Base-by-base conservation (phyloP, 164 flowering plant genomes). In the Dillenia turbinata region DNA sequence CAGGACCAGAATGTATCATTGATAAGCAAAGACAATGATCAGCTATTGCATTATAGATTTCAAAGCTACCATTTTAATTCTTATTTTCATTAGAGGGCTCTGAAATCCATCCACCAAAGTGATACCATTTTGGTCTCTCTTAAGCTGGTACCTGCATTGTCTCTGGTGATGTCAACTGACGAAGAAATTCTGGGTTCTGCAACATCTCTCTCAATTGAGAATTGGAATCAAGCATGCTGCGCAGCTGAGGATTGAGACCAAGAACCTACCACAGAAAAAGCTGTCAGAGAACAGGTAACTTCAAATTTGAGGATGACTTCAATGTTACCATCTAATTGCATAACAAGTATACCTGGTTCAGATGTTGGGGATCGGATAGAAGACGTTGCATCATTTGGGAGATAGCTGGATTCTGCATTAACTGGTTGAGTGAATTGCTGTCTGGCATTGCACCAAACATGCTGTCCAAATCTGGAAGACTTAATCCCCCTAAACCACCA, bases 371-470 rank as follows among this genome's bases (percentile, higher is more conserved):
- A 49, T 78, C 75, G 17, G 84, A 80, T 14, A 77, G 63, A 16
- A 80, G 57, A 68, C 74, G 75, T 55, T 91, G 97, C 90, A 87
- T 84, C 83, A 91, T 86, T 71, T 89, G 99, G 6, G 93, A 73
- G 46, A 95, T 60, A 46, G 90, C 90, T 54, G 99, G 99, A 72
- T 83, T 92, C 71, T 91, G 96, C 87, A 95, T 59, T 13, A 89
- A 43, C 75, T 92, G 96, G 65, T 69, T 86, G 71, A 88, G 12
- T 15, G 44, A 16, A 59, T 80, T 47, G 43, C 83, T n/a, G 77
- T 88, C 96, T 47, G 76, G 89, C 74, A 70, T 66, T 56, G 80
- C 83, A 73, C 83, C 76, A 45, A 83, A 46, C 81, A 83, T 72
- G 43, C 73, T 71, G 16, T 81, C 93, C 67, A 93, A 55, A 12